Evolutionary conservation across 192 early-diverging fungal species (phyloP), one percentile per base, ranked within the genome.

Genomic region (Borealophlyctis nickersoniae): DNA sequence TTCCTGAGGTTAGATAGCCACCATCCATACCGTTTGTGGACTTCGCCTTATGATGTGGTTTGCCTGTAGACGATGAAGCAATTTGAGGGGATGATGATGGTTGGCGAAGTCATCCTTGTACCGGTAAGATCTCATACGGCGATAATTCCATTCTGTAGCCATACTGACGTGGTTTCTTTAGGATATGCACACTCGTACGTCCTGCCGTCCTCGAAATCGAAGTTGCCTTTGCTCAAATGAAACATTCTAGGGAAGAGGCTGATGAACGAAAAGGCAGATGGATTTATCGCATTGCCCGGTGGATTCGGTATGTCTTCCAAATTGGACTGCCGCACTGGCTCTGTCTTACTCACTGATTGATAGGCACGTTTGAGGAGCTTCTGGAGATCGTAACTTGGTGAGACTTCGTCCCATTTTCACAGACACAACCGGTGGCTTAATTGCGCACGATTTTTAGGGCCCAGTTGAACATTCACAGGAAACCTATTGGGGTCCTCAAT

Each of bases 251-350:
- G 55, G 31, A 96, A 96, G 72, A 69, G 69, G 23, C 63, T 78
- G 67, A 89, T 96, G 86, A 82, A 77, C 65, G 80, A 89, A 29
- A 62, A 80, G 57, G 67, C 80, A 22, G 74, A 80, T 58, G 91
- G 86, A 2, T 96, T 94, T 62, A 78, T 94, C 24, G 86, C 88
- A 14, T 75, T 96, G 36, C 94, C 94, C 0, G 94, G 94, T 23
- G 94, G 93, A 3, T 88, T 79, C 63, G 91, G 91, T 31, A 58
- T 53, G 52, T 19, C 24, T n/a, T 62, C n/a, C 19, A 53, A 19
- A n/a, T 9, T 30, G 28, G n/a, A 27, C 22, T 14, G 7, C 51
- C 28, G 19, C 24, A 4, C 57, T 23, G 65, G 11, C 45, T n/a
- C n/a, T 48, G 9, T 48, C n/a, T 48, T 48, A 13, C n/a, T 48